phyloP scores from a whole-genome alignment of 2,329 filamentous ascomycete species.

The Colletotrichum eleusines region DNA sequence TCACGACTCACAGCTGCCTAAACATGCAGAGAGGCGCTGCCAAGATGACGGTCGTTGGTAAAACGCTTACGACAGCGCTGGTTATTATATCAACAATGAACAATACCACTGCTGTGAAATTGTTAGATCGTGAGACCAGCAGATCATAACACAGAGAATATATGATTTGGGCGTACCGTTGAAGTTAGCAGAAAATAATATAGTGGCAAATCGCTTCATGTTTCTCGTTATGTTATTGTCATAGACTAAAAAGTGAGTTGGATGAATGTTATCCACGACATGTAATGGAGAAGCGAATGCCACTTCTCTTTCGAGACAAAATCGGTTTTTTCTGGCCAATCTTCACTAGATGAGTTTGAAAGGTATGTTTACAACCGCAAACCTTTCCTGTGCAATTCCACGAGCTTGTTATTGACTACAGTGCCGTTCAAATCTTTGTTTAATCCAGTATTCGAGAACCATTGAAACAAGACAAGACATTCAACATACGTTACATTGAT shows the following conservation, averaged over 20 bases:
- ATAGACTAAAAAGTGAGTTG: too few relatives aligned
- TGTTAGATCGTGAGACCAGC: rapidly evolving
- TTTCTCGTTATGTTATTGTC: too few relatives aligned
- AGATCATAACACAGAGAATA: neutral
- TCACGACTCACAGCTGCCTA: neutral
- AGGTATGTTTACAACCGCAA: neutral
- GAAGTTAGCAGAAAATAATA: neutral
- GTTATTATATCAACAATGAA: neutral
- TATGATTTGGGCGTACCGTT: neutral
- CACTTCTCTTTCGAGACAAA: neutral
- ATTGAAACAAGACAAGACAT: too few relatives aligned
- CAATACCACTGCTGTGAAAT: neutral
- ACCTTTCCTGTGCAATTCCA: neutral
- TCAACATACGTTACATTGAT: too few relatives aligned
- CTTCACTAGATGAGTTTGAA: neutral
- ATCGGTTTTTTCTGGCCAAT: neutral
- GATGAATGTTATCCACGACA: too few relatives aligned
- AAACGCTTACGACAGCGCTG: neutral
- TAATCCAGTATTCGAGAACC: too few relatives aligned
- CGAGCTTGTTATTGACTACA: neutral
- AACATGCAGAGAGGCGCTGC: neutral
- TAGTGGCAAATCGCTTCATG: rapidly evolving
- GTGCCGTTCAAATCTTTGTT: neutral
- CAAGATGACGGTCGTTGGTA: neutral
- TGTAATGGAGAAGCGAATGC: too few relatives aligned